Percentiles rank a stretch among this genome's conserved stretches.
Evolutionary conservation across 148 eudicot genomes (phyloP).

Genomic region (Camellia japonica): DNA sequence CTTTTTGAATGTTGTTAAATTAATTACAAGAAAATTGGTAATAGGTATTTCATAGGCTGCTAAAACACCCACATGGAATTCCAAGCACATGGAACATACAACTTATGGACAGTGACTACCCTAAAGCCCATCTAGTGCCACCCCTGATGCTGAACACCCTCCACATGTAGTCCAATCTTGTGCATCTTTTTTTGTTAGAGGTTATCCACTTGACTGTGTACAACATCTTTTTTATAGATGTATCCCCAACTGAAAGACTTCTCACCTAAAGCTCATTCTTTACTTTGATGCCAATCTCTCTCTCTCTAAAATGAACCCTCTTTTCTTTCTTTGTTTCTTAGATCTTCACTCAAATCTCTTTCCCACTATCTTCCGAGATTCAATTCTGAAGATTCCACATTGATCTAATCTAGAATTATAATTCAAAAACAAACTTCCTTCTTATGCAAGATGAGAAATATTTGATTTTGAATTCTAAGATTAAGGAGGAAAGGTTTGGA

Average conservation of each 20-base stretch:
- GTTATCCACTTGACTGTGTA: too few relatives aligned
- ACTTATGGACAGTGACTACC: background rate
- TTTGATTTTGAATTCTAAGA: background rate
- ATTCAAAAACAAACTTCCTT: background rate
- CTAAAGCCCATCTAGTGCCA: too few relatives aligned
- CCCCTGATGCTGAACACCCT: too few relatives aligned
- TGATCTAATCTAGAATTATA: background rate
- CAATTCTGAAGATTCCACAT: background rate
- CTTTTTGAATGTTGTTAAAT: background rate
- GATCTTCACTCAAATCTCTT: too few relatives aligned
- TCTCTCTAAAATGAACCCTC: too few relatives aligned
- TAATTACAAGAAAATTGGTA: background rate
- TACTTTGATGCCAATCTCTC: too few relatives aligned
- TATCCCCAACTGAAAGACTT: too few relatives aligned
- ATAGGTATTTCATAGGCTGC: background rate
- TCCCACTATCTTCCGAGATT: background rate
- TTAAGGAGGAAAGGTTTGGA: background rate
- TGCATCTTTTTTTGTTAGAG: too few relatives aligned
- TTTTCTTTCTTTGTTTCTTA: too few relatives aligned
- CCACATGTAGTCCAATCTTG: too few relatives aligned
- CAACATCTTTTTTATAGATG: too few relatives aligned
- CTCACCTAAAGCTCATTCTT: too few relatives aligned
- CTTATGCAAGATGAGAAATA: background rate
- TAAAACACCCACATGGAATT: background rate
- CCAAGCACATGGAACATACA: background rate